A percentile compares a stretch with the other conserved stretches of the same genome.
These are phyloP conservation scores for Pythium brachiatum DNA, from an alignment of 352 stramenopile species.

Conservation along the genomic window DNA sequence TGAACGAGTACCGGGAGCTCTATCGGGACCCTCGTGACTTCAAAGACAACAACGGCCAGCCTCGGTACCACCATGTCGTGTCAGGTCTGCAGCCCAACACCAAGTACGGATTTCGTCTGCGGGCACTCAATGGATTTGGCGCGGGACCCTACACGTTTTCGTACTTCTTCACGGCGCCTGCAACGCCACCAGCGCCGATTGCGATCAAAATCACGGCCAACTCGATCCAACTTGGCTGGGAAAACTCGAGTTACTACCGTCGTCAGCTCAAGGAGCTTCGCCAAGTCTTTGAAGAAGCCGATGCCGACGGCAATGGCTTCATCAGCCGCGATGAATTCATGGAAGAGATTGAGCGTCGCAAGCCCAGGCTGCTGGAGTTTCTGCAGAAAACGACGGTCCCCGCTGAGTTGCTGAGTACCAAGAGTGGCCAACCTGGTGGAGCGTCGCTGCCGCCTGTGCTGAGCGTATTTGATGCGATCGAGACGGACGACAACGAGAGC, in stretches of 20 bases:
- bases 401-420: not conserved
- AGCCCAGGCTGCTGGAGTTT: conserved; percentile 72
- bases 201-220: conserved; percentile 60
- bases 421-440: not conserved
- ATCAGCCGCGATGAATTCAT: conserved; percentile 86
- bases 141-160: conserved; percentile 81
- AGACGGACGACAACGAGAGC: conserved; percentile 87
- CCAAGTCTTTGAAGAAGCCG: conserved; percentile 78
- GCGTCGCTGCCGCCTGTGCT: conserved; percentile 27
- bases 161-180: conserved; percentile 83
- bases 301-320: conserved; percentile 63
- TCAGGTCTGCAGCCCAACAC: conserved; percentile 75
- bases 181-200: conserved; percentile 62
- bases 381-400: conserved; percentile 54
- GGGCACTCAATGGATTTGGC: conserved; percentile 90
- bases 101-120: conserved; percentile 88
- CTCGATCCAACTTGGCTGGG: conserved; percentile 77
- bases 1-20: conserved; percentile 79
- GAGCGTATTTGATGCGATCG: conserved; percentile 88
- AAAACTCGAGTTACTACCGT: conserved; percentile 63
- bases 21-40: conserved; percentile 87
- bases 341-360: conserved; percentile 78
- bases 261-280: conserved; percentile 70
- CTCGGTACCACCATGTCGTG: conserved; percentile 74
- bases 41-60: conserved; percentile 71